Base-by-base conservation (phyloP, 1,284 basidiomycete genomes). In the Fistulina hepatica region DNA sequence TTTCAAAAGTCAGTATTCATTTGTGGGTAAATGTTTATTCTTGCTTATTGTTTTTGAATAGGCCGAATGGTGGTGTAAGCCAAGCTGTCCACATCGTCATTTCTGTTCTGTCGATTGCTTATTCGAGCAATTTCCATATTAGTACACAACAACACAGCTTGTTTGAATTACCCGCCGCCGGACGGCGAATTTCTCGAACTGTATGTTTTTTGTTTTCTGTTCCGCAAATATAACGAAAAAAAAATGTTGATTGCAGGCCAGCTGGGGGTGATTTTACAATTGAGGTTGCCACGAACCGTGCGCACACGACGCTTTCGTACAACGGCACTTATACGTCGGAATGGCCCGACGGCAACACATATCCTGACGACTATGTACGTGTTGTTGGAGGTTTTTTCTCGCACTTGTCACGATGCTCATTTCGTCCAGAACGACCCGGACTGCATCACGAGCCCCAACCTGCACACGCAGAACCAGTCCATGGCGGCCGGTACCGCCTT, bases 401-500 rank as follows among this genome's bases (percentile, higher is more conserved):
- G 28, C 28, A 11, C 4, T 19, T 31, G 19, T 16, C 28, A 13
- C 28, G 13, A n/a, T n/a, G n/a, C n/a, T n/a, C n/a, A n/a, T n/a
- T n/a, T 15, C 28, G 15, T 15, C 13, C 28, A 31, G 28, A 31
- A 31, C 28, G 11, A 31, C 15, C 28, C 28, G 15, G 13, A 31
- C 28, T 31, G 28, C 28, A 19, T 31, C 28, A 31, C 28, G 8
- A 16, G 15, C 9, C 28, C 28, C 10, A 31, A 31, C 28, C 15
- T 67, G 21, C 65, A 67, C 39, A 59, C 65, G 1, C 58, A 61
- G 39, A 66, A 64, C 40, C 50, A 64, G 47, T 56, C 54, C n/a
- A 64, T 61, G 61, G 64, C 64, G 10, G 57, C 65, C 17, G 65
- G 65, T 21, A 63, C 65, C 8, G 58, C 56, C 4, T 66, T 67